Evolutionary conservation across 2,329 filamentous ascomycete genomes (phyloP), one percentile per base, ranked within the genome.

Genomic region (Colletotrichum plurivorum): DNA sequence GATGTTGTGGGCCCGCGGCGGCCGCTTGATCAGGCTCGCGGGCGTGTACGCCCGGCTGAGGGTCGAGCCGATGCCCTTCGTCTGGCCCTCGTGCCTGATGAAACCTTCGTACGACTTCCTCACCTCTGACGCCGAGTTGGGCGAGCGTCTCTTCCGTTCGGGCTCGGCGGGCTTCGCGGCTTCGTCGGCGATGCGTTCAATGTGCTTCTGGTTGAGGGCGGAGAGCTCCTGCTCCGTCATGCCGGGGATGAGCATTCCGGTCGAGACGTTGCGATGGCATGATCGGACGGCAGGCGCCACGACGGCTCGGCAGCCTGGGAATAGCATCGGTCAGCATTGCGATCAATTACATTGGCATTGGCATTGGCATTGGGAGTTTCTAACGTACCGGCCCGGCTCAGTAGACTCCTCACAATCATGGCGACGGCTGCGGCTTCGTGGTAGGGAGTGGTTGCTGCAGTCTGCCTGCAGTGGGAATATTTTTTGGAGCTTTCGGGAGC

Each of bases 1-100:
- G 70, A 98, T 88, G 76, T 98, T 93, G 78, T 91, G 86, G 25
- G 94, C 92, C 46, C 82, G 82, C 1, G 94, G 94, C 4, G 96
- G 95, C 22, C 22, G 22, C 77, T 94, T 87, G 67, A 82, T 84
- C 71, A 95, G 83, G 83, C 63, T 89, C 73, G 88, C 85, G 4
- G 93, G 92, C 69, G 87, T 80, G 81, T 95, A 95, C 68, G 87
- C 85, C 49, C 83, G 82, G 64, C 83, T 77, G 9, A 89, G 78
- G 1, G 73, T 39, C 8, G 87, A 83, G 8, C 89, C 89, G 2
- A 90, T 41, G 61, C 25, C 13, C 43, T 43, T 6, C 25, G 63
- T 63, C 55, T 25, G 25, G 63, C 13, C 10, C 45, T 57, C 9
- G 16, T 20, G 16, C n/a, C 27, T 13, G 53, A 53, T 56, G 49